Evolutionary conservation across 768 basidiomycete genomes (phyloP).

Genomic region (Boletus huronensis): DNA sequence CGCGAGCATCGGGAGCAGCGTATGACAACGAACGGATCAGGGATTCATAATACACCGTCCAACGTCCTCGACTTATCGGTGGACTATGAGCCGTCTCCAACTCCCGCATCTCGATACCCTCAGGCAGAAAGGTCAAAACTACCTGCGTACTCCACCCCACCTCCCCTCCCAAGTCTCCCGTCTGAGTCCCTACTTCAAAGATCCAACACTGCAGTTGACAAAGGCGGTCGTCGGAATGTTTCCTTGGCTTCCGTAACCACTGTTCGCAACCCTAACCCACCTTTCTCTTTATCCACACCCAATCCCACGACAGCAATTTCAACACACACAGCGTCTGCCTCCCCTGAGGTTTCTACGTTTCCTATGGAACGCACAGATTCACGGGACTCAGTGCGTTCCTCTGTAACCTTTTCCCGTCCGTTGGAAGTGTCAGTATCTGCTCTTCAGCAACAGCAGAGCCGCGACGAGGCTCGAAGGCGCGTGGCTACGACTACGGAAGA

Average conservation of each 20-base stretch:
- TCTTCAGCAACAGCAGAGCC: constrained; percentile 50
- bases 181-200: constrained; percentile 47
- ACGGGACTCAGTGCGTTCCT: constrained; percentile 40
- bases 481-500: constrained; percentile 26
- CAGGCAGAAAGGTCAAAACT: constrained; percentile 41
- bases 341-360: constrained; percentile 32
- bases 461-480: constrained; percentile 36
- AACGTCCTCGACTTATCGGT: constrained; percentile 31
- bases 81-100: constrained; percentile 46
- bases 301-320: constrained; percentile 67
- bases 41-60: constrained; percentile 18
- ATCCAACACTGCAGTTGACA: constrained; percentile 24
- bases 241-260: constrained; percentile 47
- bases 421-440: constrained; percentile 51
- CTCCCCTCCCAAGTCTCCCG: constrained; percentile 56
- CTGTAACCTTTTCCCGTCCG: constrained; percentile 65
- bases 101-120: constrained; percentile 37
- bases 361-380: constrained; percentile 47
- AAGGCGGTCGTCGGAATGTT: constrained; percentile 36
- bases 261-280: constrained; percentile 39
- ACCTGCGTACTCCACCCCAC: constrained; percentile 50
- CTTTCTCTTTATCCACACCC: constrained; percentile 50
- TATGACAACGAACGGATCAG: constrained; percentile 7
- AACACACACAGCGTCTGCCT: constrained; percentile 57
- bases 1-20: constrained; percentile 52